phyloP scores from a whole-genome alignment of 495 filamentous ascomycete genomes.

The Aspergillus homomorphus region DNA sequence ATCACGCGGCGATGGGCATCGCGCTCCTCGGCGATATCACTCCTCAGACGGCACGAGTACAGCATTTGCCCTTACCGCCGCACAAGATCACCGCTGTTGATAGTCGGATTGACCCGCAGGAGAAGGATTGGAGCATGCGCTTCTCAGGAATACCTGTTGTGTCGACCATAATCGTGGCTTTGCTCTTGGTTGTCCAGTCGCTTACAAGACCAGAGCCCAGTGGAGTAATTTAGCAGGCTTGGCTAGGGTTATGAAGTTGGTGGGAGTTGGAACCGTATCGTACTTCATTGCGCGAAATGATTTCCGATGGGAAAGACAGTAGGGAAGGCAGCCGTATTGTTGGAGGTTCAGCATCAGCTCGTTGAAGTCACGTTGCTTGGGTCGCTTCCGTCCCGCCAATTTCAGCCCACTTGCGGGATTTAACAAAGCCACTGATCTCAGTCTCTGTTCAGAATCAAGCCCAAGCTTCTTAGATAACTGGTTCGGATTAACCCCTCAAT shows the following conservation, averaged over 20 bases:
- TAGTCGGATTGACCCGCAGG: not conserved
- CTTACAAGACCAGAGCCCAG: not conserved
- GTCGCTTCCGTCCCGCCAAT: not conserved
- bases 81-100: not conserved
- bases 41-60: not conserved
- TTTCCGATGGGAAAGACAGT: not conserved
- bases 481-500: conserved; percentile 3
- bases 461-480: not conserved
- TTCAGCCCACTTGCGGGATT: conserved; percentile 4
- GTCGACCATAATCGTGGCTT: not conserved
- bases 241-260: not conserved
- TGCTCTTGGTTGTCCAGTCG: not conserved
- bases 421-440: conserved; percentile 9
- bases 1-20: not conserved
- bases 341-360: no score
- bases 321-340: not conserved
- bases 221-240: not conserved
- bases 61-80: not conserved
- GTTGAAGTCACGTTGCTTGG: no score
- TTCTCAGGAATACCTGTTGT: not conserved
- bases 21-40: not conserved
- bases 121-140: not conserved
- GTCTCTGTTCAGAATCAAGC: not conserved
- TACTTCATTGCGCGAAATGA: not conserved
- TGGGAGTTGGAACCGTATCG: not conserved